A percentile compares a stretch with the other conserved stretches of the same genome.
Evolutionary conservation across 2,329 filamentous ascomycete genomes (phyloP).

Genomic region (Ophiostoma sp.): DNA sequence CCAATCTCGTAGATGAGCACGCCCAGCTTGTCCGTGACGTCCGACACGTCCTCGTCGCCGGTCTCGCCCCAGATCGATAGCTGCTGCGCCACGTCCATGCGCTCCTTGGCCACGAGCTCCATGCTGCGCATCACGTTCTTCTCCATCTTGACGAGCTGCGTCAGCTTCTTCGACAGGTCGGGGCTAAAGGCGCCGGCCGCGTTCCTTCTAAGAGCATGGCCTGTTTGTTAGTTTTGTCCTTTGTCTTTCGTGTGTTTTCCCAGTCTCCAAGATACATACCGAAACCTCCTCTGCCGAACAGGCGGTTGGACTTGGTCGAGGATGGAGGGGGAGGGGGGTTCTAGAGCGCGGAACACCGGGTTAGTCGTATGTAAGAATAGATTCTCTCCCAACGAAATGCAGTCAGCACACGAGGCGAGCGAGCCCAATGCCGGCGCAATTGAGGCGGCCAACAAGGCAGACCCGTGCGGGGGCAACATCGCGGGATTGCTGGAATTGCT

Average conservation of each 20-base stretch:
- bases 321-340: slow-evolving; percentile 90
- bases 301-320: slow-evolving; percentile 80
- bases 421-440: neutral
- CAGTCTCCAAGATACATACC: slow-evolving; percentile 54
- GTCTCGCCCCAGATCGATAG: slow-evolving; percentile 94
- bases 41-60: slow-evolving; percentile 95
- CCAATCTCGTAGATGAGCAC: slow-evolving; percentile 97
- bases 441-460: neutral
- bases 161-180: slow-evolving; percentile 95
- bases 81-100: slow-evolving; percentile 99
- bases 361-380: neutral
- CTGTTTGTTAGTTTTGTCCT: slow-evolving; percentile 29
- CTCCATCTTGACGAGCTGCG: slow-evolving; percentile 99
- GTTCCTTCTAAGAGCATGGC: slow-evolving; percentile 66
- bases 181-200: slow-evolving; percentile 71
- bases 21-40: slow-evolving; percentile 97
- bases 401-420: neutral
- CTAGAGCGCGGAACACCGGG: slow-evolving; percentile 41
- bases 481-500: neutral
- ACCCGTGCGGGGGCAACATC: neutral
- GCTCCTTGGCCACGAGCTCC: slow-evolving; percentile 88
- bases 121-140: slow-evolving; percentile 99
- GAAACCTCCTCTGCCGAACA: slow-evolving; percentile 81
- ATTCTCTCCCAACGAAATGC: neutral
- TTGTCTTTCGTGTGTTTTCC: neutral